Percentiles rank a stretch among this genome's conserved stretches.
Conservation (phyloP, 495 filamentous ascomycete species). For the Aspergillus incahuasiensis region DNA sequence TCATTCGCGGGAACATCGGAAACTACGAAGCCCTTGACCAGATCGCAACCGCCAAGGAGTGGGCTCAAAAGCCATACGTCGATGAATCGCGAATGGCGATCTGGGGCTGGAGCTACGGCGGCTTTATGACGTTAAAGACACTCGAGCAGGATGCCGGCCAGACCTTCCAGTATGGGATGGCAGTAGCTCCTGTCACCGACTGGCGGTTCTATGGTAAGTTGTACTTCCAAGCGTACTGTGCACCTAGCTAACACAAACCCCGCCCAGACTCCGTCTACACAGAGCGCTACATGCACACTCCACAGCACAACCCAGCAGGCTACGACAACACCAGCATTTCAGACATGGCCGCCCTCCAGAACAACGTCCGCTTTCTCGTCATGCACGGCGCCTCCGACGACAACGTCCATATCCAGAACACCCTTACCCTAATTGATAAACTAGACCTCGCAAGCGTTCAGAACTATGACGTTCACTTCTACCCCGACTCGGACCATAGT, state of each 20-base stretch:
- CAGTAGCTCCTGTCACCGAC: conserved; percentile 94
- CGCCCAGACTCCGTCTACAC: conserved; percentile 85
- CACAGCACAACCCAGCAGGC: conserved; percentile 70
- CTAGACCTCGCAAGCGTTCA: conserved; percentile 78
- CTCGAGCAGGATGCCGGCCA: conserved; percentile 83
- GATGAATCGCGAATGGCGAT: conserved; percentile 80
- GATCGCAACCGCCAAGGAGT: conserved; percentile 84
- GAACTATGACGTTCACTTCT: conserved; percentile 96
- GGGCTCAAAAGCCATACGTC: conserved; percentile 76
- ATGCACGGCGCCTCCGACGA: conserved; percentile 96
- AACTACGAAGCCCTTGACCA: conserved; percentile 84
- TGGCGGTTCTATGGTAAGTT: conserved; percentile 78
- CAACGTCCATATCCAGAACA: conserved; percentile 95
- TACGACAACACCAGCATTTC: conserved; percentile 72
- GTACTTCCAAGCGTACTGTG: no score
- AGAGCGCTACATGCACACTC: conserved; percentile 92
- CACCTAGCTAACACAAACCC: background rate
- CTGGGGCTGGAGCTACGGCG: conserved; percentile 98
- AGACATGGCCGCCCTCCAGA: conserved; percentile 61
- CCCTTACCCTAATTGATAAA: conserved; percentile 77
- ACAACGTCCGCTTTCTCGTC: conserved; percentile 80
- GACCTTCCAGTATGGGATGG: conserved; percentile 96
- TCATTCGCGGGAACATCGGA: conserved; percentile 79
- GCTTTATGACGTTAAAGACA: conserved; percentile 95
- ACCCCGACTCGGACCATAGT: conserved; percentile 92